These are phyloP conservation scores for Nannizzia gypsea DNA, from an alignment of 2,329 filamentous ascomycete genomes.

Conservation along the genomic window DNA sequence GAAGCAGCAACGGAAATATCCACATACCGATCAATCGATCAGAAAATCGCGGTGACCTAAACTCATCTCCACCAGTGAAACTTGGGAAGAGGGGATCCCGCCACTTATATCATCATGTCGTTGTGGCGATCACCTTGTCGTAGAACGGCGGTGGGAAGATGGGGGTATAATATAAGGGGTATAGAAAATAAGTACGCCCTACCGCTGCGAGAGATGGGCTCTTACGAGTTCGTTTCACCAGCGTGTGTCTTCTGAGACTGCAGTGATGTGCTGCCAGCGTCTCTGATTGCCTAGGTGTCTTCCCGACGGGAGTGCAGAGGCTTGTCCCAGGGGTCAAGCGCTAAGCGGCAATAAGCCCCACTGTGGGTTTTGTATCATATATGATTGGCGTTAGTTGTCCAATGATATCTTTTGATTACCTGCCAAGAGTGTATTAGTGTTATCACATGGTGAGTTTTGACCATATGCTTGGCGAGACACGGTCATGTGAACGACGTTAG, in stretches of 20 bases:
- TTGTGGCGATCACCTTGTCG: background rate
- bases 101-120: background rate
- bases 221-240: background rate
- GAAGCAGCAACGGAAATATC: background rate
- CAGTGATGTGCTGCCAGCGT: background rate
- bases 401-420: background rate
- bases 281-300: background rate
- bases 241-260: background rate
- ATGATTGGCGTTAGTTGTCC: background rate
- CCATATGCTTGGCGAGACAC: background rate
- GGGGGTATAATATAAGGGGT: background rate
- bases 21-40: background rate
- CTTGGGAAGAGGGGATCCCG: background rate
- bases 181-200: too few relatives aligned
- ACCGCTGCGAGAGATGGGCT: too few relatives aligned
- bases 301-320: background rate
- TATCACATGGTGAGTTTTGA: background rate
- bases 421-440: background rate
- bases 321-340: background rate
- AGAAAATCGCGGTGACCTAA: background rate
- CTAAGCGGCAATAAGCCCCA: slow-evolving; percentile 1
- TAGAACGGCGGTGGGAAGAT: background rate
- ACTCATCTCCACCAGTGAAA: background rate
- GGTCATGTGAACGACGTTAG: background rate
- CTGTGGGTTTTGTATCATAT: background rate